phyloP scores from a whole-genome alignment of 345 rosid genomes.

The Eucalyptus erythrocorys region DNA sequence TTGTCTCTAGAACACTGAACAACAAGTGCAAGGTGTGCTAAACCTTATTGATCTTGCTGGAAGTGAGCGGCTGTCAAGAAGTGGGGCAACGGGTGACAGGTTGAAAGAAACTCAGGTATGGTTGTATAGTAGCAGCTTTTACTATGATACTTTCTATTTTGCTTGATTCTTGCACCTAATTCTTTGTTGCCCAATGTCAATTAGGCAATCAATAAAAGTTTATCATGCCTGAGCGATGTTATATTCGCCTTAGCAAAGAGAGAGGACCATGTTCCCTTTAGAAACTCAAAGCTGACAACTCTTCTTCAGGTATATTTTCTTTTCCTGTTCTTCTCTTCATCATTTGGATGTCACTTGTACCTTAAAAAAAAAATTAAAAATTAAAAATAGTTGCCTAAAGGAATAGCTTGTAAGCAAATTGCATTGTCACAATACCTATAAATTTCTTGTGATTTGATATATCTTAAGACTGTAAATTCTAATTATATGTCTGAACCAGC shows the following conservation, averaged over 20 bases:
- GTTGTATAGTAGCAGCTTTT: background rate
- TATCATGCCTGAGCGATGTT: constrained; percentile 74
- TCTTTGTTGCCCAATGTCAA: background rate
- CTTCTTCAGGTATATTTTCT: constrained; percentile 68
- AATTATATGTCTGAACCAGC: constrained; percentile 33
- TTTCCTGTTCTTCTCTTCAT: background rate
- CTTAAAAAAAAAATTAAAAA: background rate
- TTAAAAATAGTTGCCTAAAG: no score
- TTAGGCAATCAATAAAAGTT: constrained; percentile 91
- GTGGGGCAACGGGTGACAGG: constrained; percentile 92
- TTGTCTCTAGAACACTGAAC: constrained; percentile 59
- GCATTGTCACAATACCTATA: background rate
- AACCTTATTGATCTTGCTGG: constrained; percentile 96
- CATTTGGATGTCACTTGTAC: background rate
- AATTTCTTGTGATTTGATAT: background rate
- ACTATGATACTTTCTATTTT: background rate
- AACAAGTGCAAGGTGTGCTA: constrained; percentile 89
- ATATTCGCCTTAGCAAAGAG: constrained; percentile 90
- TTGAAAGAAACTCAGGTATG: constrained; percentile 89
- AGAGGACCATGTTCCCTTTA: constrained; percentile 89
- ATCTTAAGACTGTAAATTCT: background rate
- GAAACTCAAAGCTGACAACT: constrained; percentile 87
- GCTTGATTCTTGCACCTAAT: background rate
- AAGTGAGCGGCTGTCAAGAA: constrained; percentile 83
- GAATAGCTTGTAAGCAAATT: background rate